Conservation (phyloP, 129 eudicot genomes). For the Deinandra increscens region DNA sequence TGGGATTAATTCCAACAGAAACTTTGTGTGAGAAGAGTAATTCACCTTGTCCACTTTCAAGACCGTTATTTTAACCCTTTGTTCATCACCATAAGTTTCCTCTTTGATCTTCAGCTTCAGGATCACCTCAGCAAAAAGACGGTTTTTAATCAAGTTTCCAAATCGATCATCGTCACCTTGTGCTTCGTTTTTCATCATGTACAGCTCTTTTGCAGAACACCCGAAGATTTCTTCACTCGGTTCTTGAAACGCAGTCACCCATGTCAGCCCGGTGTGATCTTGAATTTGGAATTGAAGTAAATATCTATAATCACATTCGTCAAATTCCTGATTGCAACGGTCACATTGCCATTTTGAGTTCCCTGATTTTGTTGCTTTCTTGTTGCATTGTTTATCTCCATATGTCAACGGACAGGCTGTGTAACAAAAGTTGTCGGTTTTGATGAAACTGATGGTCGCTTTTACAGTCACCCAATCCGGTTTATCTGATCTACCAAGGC, state of each 20-base stretch:
- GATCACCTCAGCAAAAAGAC: constrained; percentile 57
- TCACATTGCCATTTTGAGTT: constrained; percentile 82
- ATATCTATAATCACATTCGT: constrained; percentile 89
- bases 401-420: constrained; percentile 83
- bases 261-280: constrained; percentile 83
- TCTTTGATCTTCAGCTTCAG: constrained; percentile 81
- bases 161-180: constrained; percentile 50
- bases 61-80: constrained; percentile 68
- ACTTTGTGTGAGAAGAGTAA: constrained; percentile 51
- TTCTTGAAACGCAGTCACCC: constrained; percentile 97
- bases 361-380: constrained; percentile 77
- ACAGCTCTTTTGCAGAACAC: constrained; percentile 67
- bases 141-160: constrained; percentile 37
- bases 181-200: constrained; percentile 51
- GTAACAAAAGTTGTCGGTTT: constrained; percentile 79
- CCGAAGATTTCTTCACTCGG: constrained; percentile 86
- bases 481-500: constrained; percentile 85
- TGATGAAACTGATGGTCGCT: constrained; percentile 62
- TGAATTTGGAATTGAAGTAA: constrained; percentile 86
- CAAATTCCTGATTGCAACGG: constrained; percentile 83
- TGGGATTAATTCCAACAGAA: constrained; percentile 54
- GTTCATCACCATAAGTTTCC: constrained; percentile 87
- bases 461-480: constrained; percentile 92
- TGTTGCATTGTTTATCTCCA: constrained; percentile 78
- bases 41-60: constrained; percentile 75